Base-by-base conservation (phyloP, 176 grass and related monocot genomes). In the Musa acuminata region DNA sequence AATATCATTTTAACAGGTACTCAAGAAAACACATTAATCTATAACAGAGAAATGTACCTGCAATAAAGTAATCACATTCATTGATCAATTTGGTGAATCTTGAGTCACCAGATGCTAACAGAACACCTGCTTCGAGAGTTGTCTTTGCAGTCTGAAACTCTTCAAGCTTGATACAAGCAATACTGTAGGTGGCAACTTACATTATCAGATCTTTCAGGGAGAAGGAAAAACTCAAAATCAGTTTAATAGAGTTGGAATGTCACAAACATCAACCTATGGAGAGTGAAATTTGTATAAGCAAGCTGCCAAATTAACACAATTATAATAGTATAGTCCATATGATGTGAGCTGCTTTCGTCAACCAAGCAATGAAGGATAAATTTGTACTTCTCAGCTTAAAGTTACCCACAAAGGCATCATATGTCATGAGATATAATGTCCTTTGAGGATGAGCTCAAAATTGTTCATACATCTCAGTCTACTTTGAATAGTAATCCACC, bases 81-180 rank as follows among this genome's bases (percentile, higher is more conserved):
- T 80, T 76, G 55, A 87, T 87, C 54, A 87, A 75, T 62, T 64
- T 75, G 51, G 64, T 83, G 53, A 87, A 87, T 82, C 86, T 81
- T 60, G 52, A 74, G 77, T 92, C 86, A 62, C 50, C 81, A n/a
- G 81, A 84, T 1, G 82, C 79, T 52, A 92, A 55, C 43, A 71
- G 27, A 76, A 80, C 21, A 68, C 90, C 90, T 54, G 75, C 71
- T 77, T 92, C 62, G n/a, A 72, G 81, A 14, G 81, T 75, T 53
- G 86, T 52, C 14, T 83, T 80, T 52, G 86, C 86, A 64, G 72
- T 82, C 59, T 82, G 83, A 75, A 82, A 92, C 48, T 89, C 83
- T 81, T 82, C 81, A 52, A 92, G 79, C 72, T 84, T 84, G 52
- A 84, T 80, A 76, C 81, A 84, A 62, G 83, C 86, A 79, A 77